phyloP scores from a whole-genome alignment of 108 stramenopile genomes.

The Cyclostephanos invisitatus region DNA sequence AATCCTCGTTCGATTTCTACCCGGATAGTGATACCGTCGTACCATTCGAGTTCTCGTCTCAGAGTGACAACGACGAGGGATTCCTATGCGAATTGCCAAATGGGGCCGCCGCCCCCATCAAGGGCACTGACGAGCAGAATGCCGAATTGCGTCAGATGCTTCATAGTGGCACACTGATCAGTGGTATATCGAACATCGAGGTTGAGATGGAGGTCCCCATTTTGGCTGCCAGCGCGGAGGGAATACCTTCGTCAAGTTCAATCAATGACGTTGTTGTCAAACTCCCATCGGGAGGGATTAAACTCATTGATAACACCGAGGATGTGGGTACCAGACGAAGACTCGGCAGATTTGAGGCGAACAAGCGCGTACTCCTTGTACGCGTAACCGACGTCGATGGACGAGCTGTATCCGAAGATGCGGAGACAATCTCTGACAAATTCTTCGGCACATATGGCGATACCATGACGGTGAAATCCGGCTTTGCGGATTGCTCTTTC shows the following conservation, averaged over 20 bases:
- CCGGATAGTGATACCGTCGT: background rate
- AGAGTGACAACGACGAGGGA: background rate
- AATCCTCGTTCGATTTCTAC: background rate
- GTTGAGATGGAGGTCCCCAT: background rate
- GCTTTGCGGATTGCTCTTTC: slow-evolving; percentile 8
- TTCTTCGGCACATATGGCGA: slow-evolving; percentile 28
- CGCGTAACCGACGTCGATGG: slow-evolving; percentile 16
- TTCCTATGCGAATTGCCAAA: slow-evolving; percentile 5
- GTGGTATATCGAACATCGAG: background rate
- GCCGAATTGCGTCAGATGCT: background rate
- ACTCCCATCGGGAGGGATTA: background rate
- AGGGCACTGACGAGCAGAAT: background rate
- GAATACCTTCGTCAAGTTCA: background rate
- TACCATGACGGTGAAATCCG: background rate
- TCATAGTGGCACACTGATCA: background rate
- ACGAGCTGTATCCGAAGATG: background rate
- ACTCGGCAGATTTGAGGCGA: background rate
- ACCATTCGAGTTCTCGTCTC: background rate
- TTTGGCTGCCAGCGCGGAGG: background rate
- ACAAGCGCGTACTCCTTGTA: slow-evolving; percentile 18
- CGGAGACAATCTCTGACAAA: slow-evolving; percentile 17
- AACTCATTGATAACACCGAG: no score
- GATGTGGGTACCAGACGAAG: background rate
- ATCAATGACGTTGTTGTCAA: background rate
- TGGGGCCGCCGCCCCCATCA: background rate